Conservation (phyloP, 768 basidiomycete genomes). For the Termitomyces bulborhizus region DNA sequence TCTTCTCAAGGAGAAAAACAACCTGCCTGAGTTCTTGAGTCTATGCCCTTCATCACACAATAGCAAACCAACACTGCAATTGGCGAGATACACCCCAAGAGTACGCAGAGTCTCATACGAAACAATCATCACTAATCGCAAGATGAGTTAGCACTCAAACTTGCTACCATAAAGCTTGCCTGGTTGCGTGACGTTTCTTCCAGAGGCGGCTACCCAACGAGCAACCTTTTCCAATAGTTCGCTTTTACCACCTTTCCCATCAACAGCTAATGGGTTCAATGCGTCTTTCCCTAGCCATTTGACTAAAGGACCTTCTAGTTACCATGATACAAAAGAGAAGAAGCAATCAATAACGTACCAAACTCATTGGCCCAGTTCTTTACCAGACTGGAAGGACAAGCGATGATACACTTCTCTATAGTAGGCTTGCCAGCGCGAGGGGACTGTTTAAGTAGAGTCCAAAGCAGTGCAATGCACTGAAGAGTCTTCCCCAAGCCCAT, state of each 20-base stretch:
- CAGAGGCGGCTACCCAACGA: slow-evolving; percentile 85
- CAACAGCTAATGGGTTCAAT: slow-evolving; percentile 78
- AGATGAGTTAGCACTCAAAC: not conserved
- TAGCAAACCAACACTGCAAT: slow-evolving; percentile 82
- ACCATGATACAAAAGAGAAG: not conserved
- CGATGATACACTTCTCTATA: slow-evolving; percentile 97
- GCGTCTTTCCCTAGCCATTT: slow-evolving; percentile 94
- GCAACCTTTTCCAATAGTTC: slow-evolving; percentile 74
- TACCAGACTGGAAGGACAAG: slow-evolving; percentile 93
- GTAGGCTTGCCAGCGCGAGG: slow-evolving; percentile 79
- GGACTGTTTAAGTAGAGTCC: slow-evolving; percentile 95
- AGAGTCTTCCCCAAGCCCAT: slow-evolving; percentile 98
- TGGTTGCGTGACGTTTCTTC: slow-evolving; percentile 88
- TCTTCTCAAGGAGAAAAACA: not conserved
- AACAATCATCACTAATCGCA: slow-evolving; percentile 86
- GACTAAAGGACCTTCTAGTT: slow-evolving; percentile 34
- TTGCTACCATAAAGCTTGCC: slow-evolving; percentile 36
- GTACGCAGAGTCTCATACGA: slow-evolving; percentile 95
- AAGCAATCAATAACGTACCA: slow-evolving; percentile 39
- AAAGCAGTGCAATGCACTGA: slow-evolving; percentile 92
- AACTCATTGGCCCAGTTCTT: slow-evolving; percentile 99
- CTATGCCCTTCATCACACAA: slow-evolving; percentile 97
- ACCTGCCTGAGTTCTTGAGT: slow-evolving; percentile 85
- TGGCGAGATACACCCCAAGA: slow-evolving; percentile 67
- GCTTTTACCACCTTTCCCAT: slow-evolving; percentile 86